Base-by-base conservation (phyloP, 129 eudicot genomes). In the Chrysanthemum makinoi region DNA sequence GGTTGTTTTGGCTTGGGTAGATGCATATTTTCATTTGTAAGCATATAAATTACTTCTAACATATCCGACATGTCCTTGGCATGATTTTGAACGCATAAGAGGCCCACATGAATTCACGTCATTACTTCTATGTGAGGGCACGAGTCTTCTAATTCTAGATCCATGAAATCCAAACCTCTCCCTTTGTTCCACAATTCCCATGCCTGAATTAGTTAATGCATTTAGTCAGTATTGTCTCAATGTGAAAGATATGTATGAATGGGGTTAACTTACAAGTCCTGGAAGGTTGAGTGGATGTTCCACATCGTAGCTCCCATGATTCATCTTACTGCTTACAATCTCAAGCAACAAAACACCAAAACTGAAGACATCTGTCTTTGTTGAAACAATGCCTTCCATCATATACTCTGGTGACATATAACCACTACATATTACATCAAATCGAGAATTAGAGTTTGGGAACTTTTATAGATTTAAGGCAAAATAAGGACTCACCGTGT, bases 1-100 rank as follows among this genome's bases (percentile, higher is more conserved):
- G 91, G 88, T 64, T 12, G 79, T 44, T 86, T 86, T 47, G 91
- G 91, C 14, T 48, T 66, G 1, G 80, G 79, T 19, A 80, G 33
- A 26, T 62, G 24, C 75, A 74, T 74, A 68, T 69, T 44, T 61
- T 74, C 83, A 28, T 74, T 80, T 5, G 72, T 67, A 18, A 80
- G 79, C 83, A 80, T 80, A 12, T 62, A 80, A 44, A 74, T 10
- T 14, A 74, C 80, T 43, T 80, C 79, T 0, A 66, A 73, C 80
- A 80, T 80, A 11, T 19, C 48, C 0, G 83, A 75, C 14, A 77
- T 54, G 15, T 78, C 68, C 0, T 11, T 28, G 2, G 77, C 79
- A 74, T 68, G 65, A 30, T 79, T 67, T 56, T 79, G 83, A 60
- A 66, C 79, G 26, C 83, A 79, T 3, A 79, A 68, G 7, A 79